These are phyloP conservation scores for Linnemannia exigua DNA, from an alignment of 192 early-diverging fungal genomes.

Conservation along the genomic window DNA sequence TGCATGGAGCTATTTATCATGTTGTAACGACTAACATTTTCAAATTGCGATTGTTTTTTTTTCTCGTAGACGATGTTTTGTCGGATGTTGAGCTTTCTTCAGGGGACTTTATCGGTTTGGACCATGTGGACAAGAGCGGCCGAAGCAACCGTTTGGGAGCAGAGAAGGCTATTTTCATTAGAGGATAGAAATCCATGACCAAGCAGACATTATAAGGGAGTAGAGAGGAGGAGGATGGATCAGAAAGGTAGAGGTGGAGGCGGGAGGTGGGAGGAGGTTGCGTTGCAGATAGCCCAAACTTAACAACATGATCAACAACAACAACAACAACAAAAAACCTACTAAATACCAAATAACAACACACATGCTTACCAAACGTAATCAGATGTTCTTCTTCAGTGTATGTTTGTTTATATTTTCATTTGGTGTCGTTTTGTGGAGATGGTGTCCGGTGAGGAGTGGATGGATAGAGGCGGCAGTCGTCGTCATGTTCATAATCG, in stretches of 20 bases:
- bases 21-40: not conserved
- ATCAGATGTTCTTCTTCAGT: not conserved
- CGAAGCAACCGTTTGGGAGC: slow-evolving; percentile 46
- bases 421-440: not conserved
- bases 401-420: not conserved
- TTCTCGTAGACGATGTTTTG: slow-evolving; percentile 42
- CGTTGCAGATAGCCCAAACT: not conserved
- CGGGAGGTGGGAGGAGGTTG: not conserved
- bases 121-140: slow-evolving; percentile 66
- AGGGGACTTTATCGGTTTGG: slow-evolving; percentile 62
- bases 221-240: no score
- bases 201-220: not conserved
- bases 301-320: not conserved
- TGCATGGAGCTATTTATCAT: not conserved
- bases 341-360: not conserved
- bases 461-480: not conserved
- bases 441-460: not conserved
- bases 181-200: slow-evolving; percentile 18
- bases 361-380: not conserved
- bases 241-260: no score
- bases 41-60: not conserved
- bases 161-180: slow-evolving; percentile 64
- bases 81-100: slow-evolving; percentile 26
- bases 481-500: slow-evolving; percentile 12
- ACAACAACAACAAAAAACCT: not conserved